Percentiles rank a stretch among this genome's conserved stretches.
These are phyloP conservation scores for Reticulascus tulasneorum DNA, from an alignment of 2,329 filamentous ascomycete species.

Conservation along the genomic window DNA sequence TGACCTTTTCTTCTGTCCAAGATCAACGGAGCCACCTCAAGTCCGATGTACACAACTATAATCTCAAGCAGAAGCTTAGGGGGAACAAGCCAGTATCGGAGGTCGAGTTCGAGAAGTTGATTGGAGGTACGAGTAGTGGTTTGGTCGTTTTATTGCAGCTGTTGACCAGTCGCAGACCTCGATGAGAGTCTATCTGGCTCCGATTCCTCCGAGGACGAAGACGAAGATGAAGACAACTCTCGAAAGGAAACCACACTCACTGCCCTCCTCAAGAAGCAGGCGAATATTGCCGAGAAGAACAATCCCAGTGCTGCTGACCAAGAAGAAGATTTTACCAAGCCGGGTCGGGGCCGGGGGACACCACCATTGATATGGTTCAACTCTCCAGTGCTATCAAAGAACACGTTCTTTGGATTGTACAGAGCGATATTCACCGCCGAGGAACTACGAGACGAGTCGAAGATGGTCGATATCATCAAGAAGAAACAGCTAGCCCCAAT, in stretches of 20 bases:
- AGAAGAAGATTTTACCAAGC: slow-evolving; percentile 25
- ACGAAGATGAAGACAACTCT: slow-evolving; percentile 50
- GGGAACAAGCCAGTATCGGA: slow-evolving; percentile 71
- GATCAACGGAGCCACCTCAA: slow-evolving; percentile 85
- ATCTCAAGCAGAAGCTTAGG: slow-evolving; percentile 85
- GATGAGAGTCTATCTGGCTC: slow-evolving; percentile 93
- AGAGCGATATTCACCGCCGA: slow-evolving; percentile 70
- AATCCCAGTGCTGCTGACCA: slow-evolving; percentile 45
- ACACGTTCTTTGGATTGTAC: slow-evolving; percentile 83
- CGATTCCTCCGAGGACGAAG: slow-evolving; percentile 67
- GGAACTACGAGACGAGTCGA: slow-evolving; percentile 61
- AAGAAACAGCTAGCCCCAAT: slow-evolving; percentile 73
- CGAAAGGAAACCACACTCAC: slow-evolving; percentile 69
- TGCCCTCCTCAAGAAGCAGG: slow-evolving; percentile 77
- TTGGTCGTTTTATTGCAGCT: neutral
- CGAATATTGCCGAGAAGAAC: slow-evolving; percentile 59
- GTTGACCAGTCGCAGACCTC: slow-evolving; percentile 45
- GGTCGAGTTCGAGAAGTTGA: slow-evolving; percentile 77
- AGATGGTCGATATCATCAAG: slow-evolving; percentile 64
- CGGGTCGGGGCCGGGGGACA: slow-evolving; percentile 43
- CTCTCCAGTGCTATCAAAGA: slow-evolving; percentile 68
- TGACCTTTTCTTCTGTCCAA: slow-evolving; percentile 65
- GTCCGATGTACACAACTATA: slow-evolving; percentile 91
- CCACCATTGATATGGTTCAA: slow-evolving; percentile 81
- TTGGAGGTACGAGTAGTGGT: slow-evolving; percentile 42